phyloP scores from a whole-genome alignment of 257 asterid species.

The Nicotiana benthamiana region DNA sequence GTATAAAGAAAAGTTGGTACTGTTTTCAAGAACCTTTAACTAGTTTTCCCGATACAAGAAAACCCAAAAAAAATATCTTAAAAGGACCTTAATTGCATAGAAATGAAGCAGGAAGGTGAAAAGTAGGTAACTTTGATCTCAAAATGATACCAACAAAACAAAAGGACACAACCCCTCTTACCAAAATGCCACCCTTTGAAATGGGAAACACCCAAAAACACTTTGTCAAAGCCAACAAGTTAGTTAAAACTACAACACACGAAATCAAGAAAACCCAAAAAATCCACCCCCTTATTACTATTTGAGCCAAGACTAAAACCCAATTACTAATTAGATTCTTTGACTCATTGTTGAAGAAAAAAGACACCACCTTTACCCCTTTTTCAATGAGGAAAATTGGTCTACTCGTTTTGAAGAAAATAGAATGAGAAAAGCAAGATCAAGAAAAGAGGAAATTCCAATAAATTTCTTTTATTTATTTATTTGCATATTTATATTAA shows the following conservation, averaged over 20 bases:
- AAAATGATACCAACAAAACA: not conserved
- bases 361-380: not conserved
- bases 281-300: not conserved
- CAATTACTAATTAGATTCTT: not conserved
- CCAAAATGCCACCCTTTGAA: not conserved
- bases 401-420: not conserved
- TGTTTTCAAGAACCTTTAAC: not conserved
- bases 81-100: not conserved
- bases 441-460: constrained; percentile 7
- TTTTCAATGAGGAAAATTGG: not conserved
- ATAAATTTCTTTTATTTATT: not conserved
- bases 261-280: not conserved
- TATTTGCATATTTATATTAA: not conserved
- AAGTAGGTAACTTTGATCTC: not conserved
- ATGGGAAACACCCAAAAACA: not conserved
- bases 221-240: not conserved
- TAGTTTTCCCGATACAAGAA: not conserved
- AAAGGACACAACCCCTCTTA: not conserved
- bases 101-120: not conserved
- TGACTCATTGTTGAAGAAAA: not conserved
- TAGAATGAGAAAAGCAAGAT: not conserved
- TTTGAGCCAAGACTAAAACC: not conserved
- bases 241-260: not conserved
- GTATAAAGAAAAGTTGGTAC: not conserved
- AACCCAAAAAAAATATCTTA: not conserved